phyloP scores from a whole-genome alignment of 306 rosid genomes.

The Astragalus membranaceus region DNA sequence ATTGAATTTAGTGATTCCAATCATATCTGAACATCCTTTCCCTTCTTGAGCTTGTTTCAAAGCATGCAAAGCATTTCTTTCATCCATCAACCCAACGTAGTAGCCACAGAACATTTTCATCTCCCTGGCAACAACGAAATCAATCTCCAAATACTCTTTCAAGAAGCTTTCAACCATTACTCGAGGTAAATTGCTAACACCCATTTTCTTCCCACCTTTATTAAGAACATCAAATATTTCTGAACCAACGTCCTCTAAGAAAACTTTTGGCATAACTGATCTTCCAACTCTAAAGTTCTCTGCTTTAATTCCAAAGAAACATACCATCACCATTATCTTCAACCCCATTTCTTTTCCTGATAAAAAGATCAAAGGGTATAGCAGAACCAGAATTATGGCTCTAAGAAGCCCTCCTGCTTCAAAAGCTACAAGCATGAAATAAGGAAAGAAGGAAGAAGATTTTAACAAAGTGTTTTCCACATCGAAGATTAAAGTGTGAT shows the following conservation, averaged over 20 bases:
- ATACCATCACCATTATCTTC: constrained; percentile 66
- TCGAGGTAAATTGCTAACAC: constrained; percentile 48
- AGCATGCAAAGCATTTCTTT: not conserved
- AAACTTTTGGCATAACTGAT: constrained; percentile 70
- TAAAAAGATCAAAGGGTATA: constrained; percentile 53
- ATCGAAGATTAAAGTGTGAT: constrained; percentile 48
- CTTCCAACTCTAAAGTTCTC: constrained; percentile 54
- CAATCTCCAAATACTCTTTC: constrained; percentile 70
- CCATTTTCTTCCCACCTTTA: constrained; percentile 49
- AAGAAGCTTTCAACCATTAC: constrained; percentile 74
- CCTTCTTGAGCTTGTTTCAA: constrained; percentile 30
- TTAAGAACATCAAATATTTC: constrained; percentile 52
- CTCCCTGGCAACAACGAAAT: constrained; percentile 54
- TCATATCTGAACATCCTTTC: constrained; percentile 26
- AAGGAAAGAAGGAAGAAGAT: constrained; percentile 52
- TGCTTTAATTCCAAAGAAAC: constrained; percentile 73
- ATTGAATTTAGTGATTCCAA: constrained; percentile 42
- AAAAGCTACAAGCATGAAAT: constrained; percentile 90
- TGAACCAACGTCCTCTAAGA: constrained; percentile 62
- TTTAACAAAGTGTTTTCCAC: constrained; percentile 59
- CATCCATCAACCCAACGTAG: constrained; percentile 65
- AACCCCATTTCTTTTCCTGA: constrained; percentile 45
- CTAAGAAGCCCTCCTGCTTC: constrained; percentile 65
- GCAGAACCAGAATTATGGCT: constrained; percentile 37
- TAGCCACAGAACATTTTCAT: constrained; percentile 61